Base-by-base conservation (phyloP, 2,329 filamentous ascomycete species). In the Chalara sp. region DNA sequence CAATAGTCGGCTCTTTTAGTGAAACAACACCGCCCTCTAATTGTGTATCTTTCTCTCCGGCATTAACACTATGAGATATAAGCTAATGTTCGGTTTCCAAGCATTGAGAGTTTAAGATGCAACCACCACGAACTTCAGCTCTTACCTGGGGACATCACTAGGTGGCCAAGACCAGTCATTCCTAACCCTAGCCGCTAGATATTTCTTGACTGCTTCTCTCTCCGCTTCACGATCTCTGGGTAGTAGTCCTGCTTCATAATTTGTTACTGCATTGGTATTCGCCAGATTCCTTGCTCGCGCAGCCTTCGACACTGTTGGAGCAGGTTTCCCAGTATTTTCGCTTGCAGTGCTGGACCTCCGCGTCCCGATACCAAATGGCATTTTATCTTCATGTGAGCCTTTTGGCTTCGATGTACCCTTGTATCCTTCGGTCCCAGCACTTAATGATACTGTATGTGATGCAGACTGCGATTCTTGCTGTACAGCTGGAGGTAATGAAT, bases 191-290 rank as follows among this genome's bases (percentile, higher is more conserved):
- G 74, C 71, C 3, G 69, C 66, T 1, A 86, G 67, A 57, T 76
- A 78, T 47, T 70, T 75, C 60, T 72, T 78, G 35, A 85, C 76
- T 10, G 81, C 81, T 40, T 81, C 78, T 61, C 84, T 84, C 58
- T 83, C 79, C 67, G 76, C 81, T 30, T 66, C 55, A 63, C 83
- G 84, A 63, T 85, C 81, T 60, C 72, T 76, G 63, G 78, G 83
- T 46, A 81, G 66, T 5, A 85, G 71, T 61, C 84, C 81, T 21
- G 78, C 73, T 54, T 84, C 77, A 59, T 81, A 78, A 30, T 61
- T 53, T 4, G 59, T 81, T 71, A 66, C 42, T 42, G 68, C 63
- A 47, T 58, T 61, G 37, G 64, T 62, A 55, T 60, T 64, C 35
- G 62, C 59, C 50, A 63, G 58, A 45, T 54, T 60, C 8, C 61